phyloP scores from a whole-genome alignment of 352 stramenopile species.

The Phytophthora constricta region DNA sequence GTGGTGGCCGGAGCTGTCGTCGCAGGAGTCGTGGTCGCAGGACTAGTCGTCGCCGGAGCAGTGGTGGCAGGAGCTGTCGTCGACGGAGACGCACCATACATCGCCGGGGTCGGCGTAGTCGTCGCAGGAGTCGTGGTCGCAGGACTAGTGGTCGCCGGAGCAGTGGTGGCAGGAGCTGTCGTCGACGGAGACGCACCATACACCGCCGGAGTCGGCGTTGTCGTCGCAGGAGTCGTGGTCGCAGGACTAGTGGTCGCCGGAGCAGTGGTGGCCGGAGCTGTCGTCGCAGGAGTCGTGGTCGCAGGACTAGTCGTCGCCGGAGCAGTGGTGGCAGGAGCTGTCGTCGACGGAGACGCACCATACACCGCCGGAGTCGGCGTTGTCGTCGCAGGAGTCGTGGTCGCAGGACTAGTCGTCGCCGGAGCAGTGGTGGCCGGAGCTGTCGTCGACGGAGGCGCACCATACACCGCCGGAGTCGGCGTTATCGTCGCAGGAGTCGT shows the following conservation, averaged over 20 bases:
- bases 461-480: not conserved
- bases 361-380: not conserved
- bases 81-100: too few relatives aligned
- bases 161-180: too few relatives aligned
- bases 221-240: not conserved
- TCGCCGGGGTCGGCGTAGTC: too few relatives aligned
- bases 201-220: too few relatives aligned
- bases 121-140: too few relatives aligned
- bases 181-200: too few relatives aligned
- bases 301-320: not conserved
- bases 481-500: not conserved
- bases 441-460: not conserved
- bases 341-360: constrained; percentile 1
- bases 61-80: too few relatives aligned
- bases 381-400: not conserved
- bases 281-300: not conserved
- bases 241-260: not conserved
- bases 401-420: too few relatives aligned
- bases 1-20: too few relatives aligned
- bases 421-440: not conserved
- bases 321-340: not conserved
- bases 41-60: too few relatives aligned
- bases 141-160: too few relatives aligned
- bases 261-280: not conserved
- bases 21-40: too few relatives aligned